Base-by-base conservation (phyloP, 2,329 filamentous ascomycete genomes). In the Neofusicoccum cordaticola region DNA sequence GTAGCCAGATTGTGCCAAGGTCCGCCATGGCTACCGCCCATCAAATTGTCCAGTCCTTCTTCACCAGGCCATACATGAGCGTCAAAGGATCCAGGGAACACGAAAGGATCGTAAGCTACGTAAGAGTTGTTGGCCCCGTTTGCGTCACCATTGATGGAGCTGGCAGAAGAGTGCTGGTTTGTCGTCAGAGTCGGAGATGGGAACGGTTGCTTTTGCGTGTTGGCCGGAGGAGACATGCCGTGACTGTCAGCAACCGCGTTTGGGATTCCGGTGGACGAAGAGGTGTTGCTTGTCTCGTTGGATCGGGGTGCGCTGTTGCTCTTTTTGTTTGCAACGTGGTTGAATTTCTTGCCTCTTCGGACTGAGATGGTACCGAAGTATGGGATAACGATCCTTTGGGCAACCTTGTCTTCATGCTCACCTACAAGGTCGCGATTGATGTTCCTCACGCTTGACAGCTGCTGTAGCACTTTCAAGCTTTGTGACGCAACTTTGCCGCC, bases 301-400 rank as follows among this genome's bases (percentile, higher is more conserved):
- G 22, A 11, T 9, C 35, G 37, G 11, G 19, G 34, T 2, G 22
- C 31, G 5, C 8, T 8, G 13, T 17, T 64, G 31, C n/a, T 22
- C 39, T 50, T 44, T 39, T 27, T 62, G 27, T 22, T 45, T 17
- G 44, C 27, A 4, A 35, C 15, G 27, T 69, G 56, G 12, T 62
- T 47, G 42, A 64, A 64, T 22, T 63, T 66, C 8, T 72, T 72
- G 15, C 75, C 76, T 19, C 71, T 67, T 22, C 71, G 70, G 51
- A 79, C 73, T 1, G 74, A 73, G 12, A 79, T 76, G n/a, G 77
- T 78, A 37, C 77, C 77, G 48, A 79, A 79, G 68, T 78, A 79
- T 0, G 77, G 77, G 39, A 79, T 79, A 1, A 77, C 73, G 31
- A 79, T 74, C 34, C 50, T 58, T 44, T 66, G 69, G 8, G 51